Evolutionary conservation across 2,329 filamentous ascomycete genomes (phyloP).

Genomic region (Sclerotinia borealis): DNA sequence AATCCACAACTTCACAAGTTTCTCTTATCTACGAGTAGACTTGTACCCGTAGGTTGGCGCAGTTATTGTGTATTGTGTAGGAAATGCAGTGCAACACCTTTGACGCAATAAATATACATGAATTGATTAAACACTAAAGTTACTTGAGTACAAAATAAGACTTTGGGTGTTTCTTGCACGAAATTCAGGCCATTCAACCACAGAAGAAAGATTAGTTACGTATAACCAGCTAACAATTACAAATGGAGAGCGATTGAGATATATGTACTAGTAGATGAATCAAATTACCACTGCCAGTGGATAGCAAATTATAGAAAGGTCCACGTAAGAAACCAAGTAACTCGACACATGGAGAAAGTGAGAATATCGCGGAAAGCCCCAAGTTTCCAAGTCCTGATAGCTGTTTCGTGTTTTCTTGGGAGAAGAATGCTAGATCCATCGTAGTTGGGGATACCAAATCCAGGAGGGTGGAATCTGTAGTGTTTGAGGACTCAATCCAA

Average conservation of each 20-base stretch:
- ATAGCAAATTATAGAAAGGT: not conserved
- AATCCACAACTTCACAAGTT: not conserved
- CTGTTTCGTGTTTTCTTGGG: not conserved
- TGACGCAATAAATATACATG: not conserved
- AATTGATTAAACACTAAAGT: not conserved
- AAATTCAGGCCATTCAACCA: not conserved
- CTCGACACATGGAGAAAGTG: not conserved
- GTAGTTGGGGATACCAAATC: constrained; percentile 1
- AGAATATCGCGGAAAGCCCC: not conserved
- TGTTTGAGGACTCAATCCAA: not conserved
- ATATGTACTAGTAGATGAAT: not conserved
- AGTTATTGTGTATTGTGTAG: not conserved
- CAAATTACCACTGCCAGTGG: too few species aligned
- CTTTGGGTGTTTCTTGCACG: not conserved
- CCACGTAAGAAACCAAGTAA: not conserved
- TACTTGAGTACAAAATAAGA: not conserved
- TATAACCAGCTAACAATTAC: not conserved
- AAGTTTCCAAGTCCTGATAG: not conserved
- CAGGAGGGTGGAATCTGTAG: not conserved
- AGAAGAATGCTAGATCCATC: constrained; percentile 2
- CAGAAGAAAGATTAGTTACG: not conserved
- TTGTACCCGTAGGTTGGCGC: not conserved
- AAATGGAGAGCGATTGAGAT: not conserved
- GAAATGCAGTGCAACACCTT: not conserved
- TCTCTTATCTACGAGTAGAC: not conserved